phyloP scores from a whole-genome alignment of 345 rosid species.

The Combretum micranthum region DNA sequence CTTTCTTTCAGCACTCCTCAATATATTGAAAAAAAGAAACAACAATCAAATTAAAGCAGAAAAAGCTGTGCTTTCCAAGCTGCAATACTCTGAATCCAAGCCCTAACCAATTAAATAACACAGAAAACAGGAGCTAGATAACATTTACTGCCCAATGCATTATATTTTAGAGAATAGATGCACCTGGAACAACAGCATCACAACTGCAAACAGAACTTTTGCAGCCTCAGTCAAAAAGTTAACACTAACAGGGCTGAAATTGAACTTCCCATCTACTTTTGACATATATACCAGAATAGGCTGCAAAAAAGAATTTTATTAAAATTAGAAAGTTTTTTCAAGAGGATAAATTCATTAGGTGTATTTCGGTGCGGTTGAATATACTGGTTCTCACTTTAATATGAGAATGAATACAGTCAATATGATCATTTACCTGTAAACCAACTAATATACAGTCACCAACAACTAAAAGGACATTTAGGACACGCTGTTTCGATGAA shows the following conservation, averaged over 20 bases:
- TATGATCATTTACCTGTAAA: constrained; percentile 32
- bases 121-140: too few relatives aligned
- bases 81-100: too few relatives aligned
- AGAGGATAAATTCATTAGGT: too few relatives aligned
- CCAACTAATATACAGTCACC: constrained; percentile 67
- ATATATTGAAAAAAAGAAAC: too few relatives aligned
- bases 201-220: constrained; percentile 74
- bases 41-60: too few relatives aligned
- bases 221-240: constrained; percentile 88
- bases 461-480: constrained; percentile 54
- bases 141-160: not conserved
- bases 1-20: too few relatives aligned
- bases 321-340: too few relatives aligned
- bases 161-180: constrained; percentile 1
- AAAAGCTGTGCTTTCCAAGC: too few relatives aligned
- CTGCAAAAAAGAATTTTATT: constrained; percentile 30
- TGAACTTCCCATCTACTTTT: constrained; percentile 85
- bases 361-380: not conserved
- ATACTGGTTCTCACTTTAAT: not conserved
- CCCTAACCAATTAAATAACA: too few relatives aligned
- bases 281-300: constrained; percentile 95
- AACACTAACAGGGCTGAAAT: constrained; percentile 87
- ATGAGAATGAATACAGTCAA: not conserved
- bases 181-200: constrained; percentile 90
- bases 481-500: constrained; percentile 40